Evolutionary conservation across 23 red algal species (phyloP), one percentile per base, ranked within the genome.

Genomic region (Agarophyton chilense): DNA sequence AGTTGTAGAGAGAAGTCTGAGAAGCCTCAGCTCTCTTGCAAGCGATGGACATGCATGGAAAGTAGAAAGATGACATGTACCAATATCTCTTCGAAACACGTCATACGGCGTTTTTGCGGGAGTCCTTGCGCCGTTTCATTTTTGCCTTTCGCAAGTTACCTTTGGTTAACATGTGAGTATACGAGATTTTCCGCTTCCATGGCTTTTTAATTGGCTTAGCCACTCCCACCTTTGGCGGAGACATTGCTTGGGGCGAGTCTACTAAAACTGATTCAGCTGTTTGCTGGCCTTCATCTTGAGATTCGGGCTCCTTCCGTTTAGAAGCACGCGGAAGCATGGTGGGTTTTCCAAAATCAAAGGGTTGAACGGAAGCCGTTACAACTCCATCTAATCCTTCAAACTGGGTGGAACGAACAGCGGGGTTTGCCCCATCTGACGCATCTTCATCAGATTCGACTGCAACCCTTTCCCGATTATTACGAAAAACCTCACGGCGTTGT

Each of bases 341-440:
- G 17, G 60, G 31, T 65, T 65, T 65, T 29, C 40, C 68, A 74
- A 56, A 40, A 60, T 91, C 88, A 28, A 91, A 25, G n/a, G 88
- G 88, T 44, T 74, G 31, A 19, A 91, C 88, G 8, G 33, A 36
- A 40, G 88, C 77, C 18, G 88, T 91, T 25, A 91, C 88, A 91
- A 60, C 61, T 39, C 72, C 74, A 44, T 72, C 77, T 47, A 34
- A n/a, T 13, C 58, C 36, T 39, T 81, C 22, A 82, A 79, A 91
- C 24, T 54, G 39, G 41, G 46, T 73, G 29, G 61, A 35, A 34
- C 74, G 32, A 54, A 9, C 52, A 4, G 29, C 11, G 12, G 52
- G 33, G 10, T 91, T 61, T 33, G 16, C 49, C 12, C 26, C 61
- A 46, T 56, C 60, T 21, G 45, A 12, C 12, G 79, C 86, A 26